Conservation (phyloP, 225 moss, liverwort and hornwort species). For the Bryum argenteum region DNA sequence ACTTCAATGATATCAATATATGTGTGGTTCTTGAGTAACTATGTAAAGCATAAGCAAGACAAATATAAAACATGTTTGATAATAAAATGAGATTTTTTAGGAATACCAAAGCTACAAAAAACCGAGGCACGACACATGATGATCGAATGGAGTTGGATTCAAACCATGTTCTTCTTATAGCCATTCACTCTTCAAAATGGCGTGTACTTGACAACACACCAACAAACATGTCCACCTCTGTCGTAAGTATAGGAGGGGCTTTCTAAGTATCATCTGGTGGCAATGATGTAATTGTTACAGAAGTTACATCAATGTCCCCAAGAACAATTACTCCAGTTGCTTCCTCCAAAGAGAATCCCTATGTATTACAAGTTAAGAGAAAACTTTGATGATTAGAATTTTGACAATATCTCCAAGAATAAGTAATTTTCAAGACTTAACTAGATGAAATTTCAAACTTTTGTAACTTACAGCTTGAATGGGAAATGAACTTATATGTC, state of each 20-base stretch:
- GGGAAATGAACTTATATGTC: constrained; percentile 48
- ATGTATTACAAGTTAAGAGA: not conserved
- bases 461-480: constrained; percentile 39
- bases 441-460: not conserved
- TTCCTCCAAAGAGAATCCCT: constrained; percentile 49
- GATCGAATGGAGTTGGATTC: constrained; percentile 36
- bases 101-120: constrained; percentile 54
- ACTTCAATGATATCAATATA: not conserved
- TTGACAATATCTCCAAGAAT: not conserved
- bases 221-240: constrained; percentile 37
- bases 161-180: constrained; percentile 51
- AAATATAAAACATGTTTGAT: not conserved
- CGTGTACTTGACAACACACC: constrained; percentile 42
- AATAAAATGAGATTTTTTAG: not conserved
- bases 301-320: constrained; percentile 39
- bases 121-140: constrained; percentile 30
- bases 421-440: fast-evolving
- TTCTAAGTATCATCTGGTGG: constrained; percentile 39
- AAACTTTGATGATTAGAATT: not conserved
- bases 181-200: constrained; percentile 54
- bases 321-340: constrained; percentile 37
- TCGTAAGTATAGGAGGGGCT: constrained; percentile 27
- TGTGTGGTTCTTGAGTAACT: no score
- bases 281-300: constrained; percentile 27
- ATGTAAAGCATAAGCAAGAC: not conserved